phyloP scores from a whole-genome alignment of 106 monocot species.

The Agapanthus africanus region DNA sequence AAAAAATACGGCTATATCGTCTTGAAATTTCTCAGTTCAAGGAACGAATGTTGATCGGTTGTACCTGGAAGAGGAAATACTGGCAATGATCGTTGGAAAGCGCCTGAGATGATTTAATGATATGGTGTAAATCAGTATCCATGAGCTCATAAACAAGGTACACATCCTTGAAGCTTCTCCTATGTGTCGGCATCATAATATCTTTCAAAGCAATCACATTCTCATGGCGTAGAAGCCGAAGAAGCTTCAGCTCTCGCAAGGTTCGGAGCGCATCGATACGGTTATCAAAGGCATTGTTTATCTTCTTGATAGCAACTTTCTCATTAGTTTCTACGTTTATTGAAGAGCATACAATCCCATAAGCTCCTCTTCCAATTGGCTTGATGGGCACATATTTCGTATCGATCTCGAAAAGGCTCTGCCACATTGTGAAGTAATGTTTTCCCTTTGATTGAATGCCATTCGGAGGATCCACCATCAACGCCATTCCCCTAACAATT shows the following conservation, averaged over 20 bases:
- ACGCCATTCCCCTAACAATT: constrained; percentile 14
- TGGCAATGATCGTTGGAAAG: constrained; percentile 33
- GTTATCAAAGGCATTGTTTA: no score
- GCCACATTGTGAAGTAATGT: constrained; percentile 35
- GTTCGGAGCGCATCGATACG: constrained; percentile 49
- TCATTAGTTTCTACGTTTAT: constrained; percentile 51
- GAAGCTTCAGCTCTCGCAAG: constrained; percentile 52
- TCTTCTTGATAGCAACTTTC: no score
- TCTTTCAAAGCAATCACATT: constrained; percentile 53
- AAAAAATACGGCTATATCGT: neutral
- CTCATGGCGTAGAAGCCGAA: constrained; percentile 38
- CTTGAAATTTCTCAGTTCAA: neutral
- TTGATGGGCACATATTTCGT: constrained; percentile 29
- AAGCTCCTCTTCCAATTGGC: no score
- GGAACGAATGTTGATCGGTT: neutral
- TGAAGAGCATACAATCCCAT: constrained; percentile 56
- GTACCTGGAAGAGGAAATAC: constrained; percentile 30
- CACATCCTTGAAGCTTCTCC: constrained; percentile 46
- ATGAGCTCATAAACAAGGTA: no score
- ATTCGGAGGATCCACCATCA: constrained; percentile 33
- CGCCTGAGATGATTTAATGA: constrained; percentile 28
- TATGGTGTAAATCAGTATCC: no score
- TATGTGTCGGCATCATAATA: no score
- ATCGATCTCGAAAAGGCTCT: constrained; percentile 30
- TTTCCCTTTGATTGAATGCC: constrained; percentile 24